These are phyloP conservation scores for Globisporangium spiculum DNA, from an alignment of 352 stramenopile species.

Conservation along the genomic window DNA sequence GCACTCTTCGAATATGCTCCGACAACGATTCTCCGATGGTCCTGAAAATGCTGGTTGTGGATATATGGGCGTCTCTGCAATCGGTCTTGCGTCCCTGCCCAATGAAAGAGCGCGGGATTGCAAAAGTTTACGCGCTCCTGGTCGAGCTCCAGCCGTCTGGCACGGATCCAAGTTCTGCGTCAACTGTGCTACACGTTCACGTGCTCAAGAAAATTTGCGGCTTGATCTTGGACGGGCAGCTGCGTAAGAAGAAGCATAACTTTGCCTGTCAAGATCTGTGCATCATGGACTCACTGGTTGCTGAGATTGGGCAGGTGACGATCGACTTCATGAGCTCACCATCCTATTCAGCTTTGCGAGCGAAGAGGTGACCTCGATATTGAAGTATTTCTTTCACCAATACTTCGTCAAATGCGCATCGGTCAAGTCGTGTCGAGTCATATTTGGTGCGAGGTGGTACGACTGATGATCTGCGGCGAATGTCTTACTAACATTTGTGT, in stretches of 20 bases:
- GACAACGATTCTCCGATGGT: background rate
- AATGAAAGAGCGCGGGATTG: background rate
- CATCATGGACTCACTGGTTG: background rate
- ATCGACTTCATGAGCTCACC: background rate
- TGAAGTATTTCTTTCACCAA: background rate
- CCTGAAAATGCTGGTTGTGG: background rate
- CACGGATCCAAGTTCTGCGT: background rate
- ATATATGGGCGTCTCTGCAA: background rate
- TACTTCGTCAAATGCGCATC: background rate
- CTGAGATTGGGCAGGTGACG: background rate
- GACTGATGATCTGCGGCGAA: background rate
- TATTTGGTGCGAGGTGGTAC: background rate
- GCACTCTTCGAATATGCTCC: background rate
- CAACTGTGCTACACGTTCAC: background rate
- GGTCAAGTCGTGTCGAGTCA: background rate
- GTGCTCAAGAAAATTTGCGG: background rate
- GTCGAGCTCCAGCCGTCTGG: background rate
- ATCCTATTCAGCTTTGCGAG: background rate
- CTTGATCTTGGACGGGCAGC: background rate
- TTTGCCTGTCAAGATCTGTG: background rate
- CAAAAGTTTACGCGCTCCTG: background rate
- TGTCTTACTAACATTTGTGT: background rate
- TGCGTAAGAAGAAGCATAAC: background rate
- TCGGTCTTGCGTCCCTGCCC: background rate
- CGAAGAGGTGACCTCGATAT: background rate